phyloP scores from a whole-genome alignment of 139 green algal species.

The Zygnema cylindricum region DNA sequence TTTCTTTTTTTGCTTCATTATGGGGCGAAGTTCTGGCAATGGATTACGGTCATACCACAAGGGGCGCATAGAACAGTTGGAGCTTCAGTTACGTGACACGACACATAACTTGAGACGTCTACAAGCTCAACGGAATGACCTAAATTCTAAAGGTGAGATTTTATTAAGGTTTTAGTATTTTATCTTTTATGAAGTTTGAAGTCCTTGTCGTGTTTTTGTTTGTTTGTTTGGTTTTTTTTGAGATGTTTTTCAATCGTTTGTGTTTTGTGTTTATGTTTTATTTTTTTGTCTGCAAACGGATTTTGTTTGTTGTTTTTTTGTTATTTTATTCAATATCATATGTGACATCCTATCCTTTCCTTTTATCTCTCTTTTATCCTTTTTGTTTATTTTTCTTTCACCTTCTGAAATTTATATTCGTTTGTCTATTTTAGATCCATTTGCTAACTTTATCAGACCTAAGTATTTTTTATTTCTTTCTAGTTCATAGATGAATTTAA shows the following conservation, averaged over 20 bases:
- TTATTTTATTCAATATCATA: no score
- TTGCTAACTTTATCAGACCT: no score
- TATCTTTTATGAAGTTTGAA: background rate
- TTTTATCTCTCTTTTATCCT: no score
- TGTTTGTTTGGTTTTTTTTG: background rate
- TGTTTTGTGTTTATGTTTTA: background rate
- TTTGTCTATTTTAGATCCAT: no score
- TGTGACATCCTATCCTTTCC: no score
- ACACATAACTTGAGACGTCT: slow-evolving; percentile 92
- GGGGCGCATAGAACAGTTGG: slow-evolving; percentile 92
- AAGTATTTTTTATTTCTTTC: no score
- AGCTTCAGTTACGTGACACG: slow-evolving; percentile 89
- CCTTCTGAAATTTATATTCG: no score
- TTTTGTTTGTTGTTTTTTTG: background rate
- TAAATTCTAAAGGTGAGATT: slow-evolving; percentile 91
- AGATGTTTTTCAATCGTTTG: slow-evolving; percentile 1
- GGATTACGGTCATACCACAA: slow-evolving; percentile 76
- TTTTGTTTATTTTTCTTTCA: no score
- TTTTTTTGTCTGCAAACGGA: background rate
- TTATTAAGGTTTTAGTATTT: no score
- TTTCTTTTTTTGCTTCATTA: no score
- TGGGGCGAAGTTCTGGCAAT: slow-evolving; percentile 12
- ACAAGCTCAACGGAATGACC: slow-evolving; percentile 96
- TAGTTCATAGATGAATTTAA: no score
- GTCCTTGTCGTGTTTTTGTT: background rate